Evolutionary conservation across 2,329 filamentous ascomycete genomes (phyloP).

Genomic region (Alternaria consortialis): DNA sequence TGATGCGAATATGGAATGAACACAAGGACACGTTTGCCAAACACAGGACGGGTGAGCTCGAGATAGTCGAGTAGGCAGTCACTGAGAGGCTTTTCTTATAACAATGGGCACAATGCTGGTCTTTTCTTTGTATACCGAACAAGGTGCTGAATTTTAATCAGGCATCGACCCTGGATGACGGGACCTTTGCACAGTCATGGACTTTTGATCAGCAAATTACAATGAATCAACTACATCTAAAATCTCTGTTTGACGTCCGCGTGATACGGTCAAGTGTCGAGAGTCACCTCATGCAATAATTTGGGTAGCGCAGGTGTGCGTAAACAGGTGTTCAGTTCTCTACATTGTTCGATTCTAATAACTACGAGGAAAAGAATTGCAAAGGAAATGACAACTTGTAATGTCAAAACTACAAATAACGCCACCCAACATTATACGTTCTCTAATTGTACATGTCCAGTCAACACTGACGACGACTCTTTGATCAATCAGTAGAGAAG

Average conservation of each 20-base stretch:
- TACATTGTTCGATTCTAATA: neutral
- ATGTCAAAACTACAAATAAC: neutral
- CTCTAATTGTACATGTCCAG: neutral
- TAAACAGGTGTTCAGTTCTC: neutral
- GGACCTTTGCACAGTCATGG: neutral
- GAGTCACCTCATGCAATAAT: too few species aligned
- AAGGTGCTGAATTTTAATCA: neutral
- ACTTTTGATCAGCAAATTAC: neutral
- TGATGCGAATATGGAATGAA: conserved; percentile 75
- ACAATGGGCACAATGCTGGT: neutral
- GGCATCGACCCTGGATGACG: neutral
- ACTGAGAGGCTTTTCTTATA: neutral
- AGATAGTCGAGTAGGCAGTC: conserved; percentile 65
- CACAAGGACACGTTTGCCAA: conserved; percentile 80
- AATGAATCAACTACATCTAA: neutral
- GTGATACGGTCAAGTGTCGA: too few species aligned
- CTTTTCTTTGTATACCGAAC: neutral
- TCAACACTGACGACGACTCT: neutral
- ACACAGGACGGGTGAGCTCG: conserved; percentile 70
- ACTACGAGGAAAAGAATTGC: neutral
- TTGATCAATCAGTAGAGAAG: neutral
- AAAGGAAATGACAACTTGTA: neutral
- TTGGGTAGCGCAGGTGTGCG: too few species aligned
- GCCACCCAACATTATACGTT: neutral
- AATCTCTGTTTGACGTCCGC: too few species aligned